Base-by-base conservation (phyloP, 2,329 filamentous ascomycete species). In the Colletotrichum theobromicola region DNA sequence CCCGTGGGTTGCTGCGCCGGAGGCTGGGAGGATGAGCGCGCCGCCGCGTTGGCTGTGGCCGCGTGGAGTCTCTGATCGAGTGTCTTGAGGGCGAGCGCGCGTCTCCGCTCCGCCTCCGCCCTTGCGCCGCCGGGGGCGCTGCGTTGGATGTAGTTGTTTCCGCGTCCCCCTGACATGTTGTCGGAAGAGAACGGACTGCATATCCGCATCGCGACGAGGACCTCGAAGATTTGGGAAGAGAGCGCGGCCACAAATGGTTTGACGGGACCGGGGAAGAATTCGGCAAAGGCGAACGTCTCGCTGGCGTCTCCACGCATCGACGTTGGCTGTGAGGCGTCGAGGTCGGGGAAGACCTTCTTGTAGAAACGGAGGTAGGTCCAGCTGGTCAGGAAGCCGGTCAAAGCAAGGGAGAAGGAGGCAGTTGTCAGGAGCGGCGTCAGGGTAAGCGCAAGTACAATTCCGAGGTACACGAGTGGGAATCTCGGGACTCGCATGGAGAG, bases 311-410 rank as follows among this genome's bases (percentile, higher is more conserved):
- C 97, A 77, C 93, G 94, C 78, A 98, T 91, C 10, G 90, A 87
- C 7, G 88, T 82, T 4, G 89, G 84, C 79, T 93, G 91, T 12
- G 89, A 89, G 15, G 89, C 86, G 79, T 93, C 92, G 76, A 94
- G 90, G 79, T 94, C 92, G 70, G 92, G 91, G 80, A 93, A 93
- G 73, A 93, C 90, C 70, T 88, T 85, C 86, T 98, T 98, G 88
- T 95, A 98, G 88, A 98, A 99, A 78, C 97, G 95, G 21, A 99
- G 92, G 84, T 98, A 98, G 57, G 94, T 95, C 96, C 96, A 99
- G 83, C 95, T 95, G 13, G 93, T 93, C 75, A 98, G 83, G 83
- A 99, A 94, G 73, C 95, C 96, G 78, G 94, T 93, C 83, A 94
- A 87, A 67, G 94, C 92, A 75, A 98, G 90, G 81, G 97, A 91